Percentiles rank a stretch among this genome's conserved stretches.
These are phyloP conservation scores for Russula sp. DNA, from an alignment of 768 basidiomycete genomes.

Conservation along the genomic window DNA sequence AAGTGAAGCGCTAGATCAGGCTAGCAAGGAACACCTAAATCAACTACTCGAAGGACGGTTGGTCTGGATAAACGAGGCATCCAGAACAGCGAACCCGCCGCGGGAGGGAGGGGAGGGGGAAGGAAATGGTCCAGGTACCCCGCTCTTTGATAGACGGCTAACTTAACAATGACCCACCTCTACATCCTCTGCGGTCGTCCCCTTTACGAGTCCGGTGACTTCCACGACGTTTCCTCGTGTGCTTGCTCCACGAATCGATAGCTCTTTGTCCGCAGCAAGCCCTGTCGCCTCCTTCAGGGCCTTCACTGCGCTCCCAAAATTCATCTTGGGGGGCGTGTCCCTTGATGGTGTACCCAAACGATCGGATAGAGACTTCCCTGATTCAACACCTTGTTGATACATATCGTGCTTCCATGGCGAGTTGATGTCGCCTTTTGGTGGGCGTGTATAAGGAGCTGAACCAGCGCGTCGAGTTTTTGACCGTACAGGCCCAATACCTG, in stretches of 20 bases:
- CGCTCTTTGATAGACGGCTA: not conserved
- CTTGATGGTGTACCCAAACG: conserved; percentile 13
- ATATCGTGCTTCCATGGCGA: conserved; percentile 23
- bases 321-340: conserved; percentile 21
- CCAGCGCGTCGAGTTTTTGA: conserved; percentile 19
- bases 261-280: conserved; percentile 1
- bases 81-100: not conserved
- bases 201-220: conserved; percentile 24
- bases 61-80: not conserved
- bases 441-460: conserved; percentile 23
- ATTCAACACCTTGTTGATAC: conserved; percentile 12
- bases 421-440: conserved; percentile 24
- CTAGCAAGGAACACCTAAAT: not conserved
- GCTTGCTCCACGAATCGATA: conserved; percentile 25
- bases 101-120: not conserved
- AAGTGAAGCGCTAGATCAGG: not conserved
- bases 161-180: conserved; percentile 9
- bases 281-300: conserved; percentile 24
- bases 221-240: conserved; percentile 24
- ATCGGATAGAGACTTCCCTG: conserved; percentile 18
- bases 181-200: conserved; percentile 25
- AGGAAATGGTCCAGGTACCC: not conserved
- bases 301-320: conserved; percentile 21
- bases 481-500: conserved; percentile 21
- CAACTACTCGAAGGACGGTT: not conserved